phyloP scores from a whole-genome alignment of 2,329 filamentous ascomycete species.

The Lomentospora prolificans region DNA sequence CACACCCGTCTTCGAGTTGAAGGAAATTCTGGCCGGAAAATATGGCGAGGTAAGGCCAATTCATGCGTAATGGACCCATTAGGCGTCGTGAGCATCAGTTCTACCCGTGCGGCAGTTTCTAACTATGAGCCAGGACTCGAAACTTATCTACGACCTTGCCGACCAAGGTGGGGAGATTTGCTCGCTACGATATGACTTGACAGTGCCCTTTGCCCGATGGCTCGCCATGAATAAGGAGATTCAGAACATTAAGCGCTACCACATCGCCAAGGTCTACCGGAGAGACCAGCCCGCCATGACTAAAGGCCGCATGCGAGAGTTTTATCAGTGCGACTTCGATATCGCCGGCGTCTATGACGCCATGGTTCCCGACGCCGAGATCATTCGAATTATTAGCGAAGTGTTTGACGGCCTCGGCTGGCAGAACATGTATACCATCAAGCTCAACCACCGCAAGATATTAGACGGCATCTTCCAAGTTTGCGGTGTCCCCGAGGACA shows the following conservation, averaged over 20 bases:
- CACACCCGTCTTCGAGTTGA: conserved; percentile 76
- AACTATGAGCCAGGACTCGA: conserved; percentile 53
- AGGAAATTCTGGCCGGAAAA: conserved; percentile 79
- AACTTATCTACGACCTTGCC: conserved; percentile 81
- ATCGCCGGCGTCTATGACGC: conserved; percentile 81
- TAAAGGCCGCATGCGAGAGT: conserved; percentile 89
- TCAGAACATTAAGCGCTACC: conserved; percentile 83
- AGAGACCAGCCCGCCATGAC: conserved; percentile 54
- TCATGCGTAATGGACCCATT: not conserved
- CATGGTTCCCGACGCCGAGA: conserved; percentile 88
- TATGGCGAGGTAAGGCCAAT: conserved; percentile 49
- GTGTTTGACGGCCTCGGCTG: conserved; percentile 14
- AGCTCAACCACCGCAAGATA: conserved; percentile 89
- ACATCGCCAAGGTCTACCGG: conserved; percentile 76
- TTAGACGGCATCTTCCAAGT: conserved; percentile 88
- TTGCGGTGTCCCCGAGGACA: conserved; percentile 76
- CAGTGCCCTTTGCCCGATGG: conserved; percentile 85
- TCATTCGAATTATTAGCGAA: conserved; percentile 65
- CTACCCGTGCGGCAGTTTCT: not conserved
- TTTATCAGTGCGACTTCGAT: conserved; percentile 96
- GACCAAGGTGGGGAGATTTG: conserved; percentile 72
- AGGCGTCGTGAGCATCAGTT: not conserved
- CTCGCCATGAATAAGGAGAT: conserved; percentile 82
- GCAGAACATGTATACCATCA: conserved; percentile 63
- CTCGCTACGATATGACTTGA: conserved; percentile 77